Evolutionary conservation across 345 rosid genomes (phyloP).

Genomic region (Dovyalis caffra): DNA sequence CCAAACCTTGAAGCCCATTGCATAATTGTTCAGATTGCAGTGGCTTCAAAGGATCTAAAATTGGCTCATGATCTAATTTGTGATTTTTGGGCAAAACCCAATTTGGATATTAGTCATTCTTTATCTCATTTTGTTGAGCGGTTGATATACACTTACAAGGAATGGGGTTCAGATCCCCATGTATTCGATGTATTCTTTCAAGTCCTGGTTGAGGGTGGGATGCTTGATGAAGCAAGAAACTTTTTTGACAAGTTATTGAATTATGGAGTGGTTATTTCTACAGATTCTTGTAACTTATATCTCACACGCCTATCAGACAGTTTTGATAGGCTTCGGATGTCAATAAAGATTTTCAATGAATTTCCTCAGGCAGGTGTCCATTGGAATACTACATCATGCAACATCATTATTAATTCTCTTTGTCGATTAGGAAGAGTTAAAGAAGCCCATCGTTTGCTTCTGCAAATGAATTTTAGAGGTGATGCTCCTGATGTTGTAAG

Average conservation of each 20-base stretch:
- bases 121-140: slow-evolving; percentile 53
- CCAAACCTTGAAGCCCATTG: slow-evolving; percentile 74
- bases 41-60: slow-evolving; percentile 59
- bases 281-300: slow-evolving; percentile 76
- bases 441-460: slow-evolving; percentile 72
- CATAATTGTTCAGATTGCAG: slow-evolving; percentile 75
- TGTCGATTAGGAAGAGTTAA: slow-evolving; percentile 52
- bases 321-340: slow-evolving; percentile 29
- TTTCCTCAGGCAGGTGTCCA: slow-evolving; percentile 57
- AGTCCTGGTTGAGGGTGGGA: slow-evolving; percentile 66
- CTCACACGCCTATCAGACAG: slow-evolving; percentile 53
- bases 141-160: slow-evolving; percentile 77
- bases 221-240: slow-evolving; percentile 65
- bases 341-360: slow-evolving; percentile 47
- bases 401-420: slow-evolving; percentile 61
- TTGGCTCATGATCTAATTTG: slow-evolving; percentile 49
- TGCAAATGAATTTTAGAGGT: slow-evolving; percentile 72
- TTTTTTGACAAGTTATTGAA: slow-evolving; percentile 76
- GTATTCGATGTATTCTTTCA: slow-evolving; percentile 83
- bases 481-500: slow-evolving; percentile 76
- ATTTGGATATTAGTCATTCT: slow-evolving; percentile 45
- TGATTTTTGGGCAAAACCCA: slow-evolving; percentile 64
- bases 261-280: slow-evolving; percentile 76
- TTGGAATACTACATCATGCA: slow-evolving; percentile 77
- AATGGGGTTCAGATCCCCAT: slow-evolving; percentile 84